Conservation (phyloP, 257 asterid genomes). For the Solanum acaule region DNA sequence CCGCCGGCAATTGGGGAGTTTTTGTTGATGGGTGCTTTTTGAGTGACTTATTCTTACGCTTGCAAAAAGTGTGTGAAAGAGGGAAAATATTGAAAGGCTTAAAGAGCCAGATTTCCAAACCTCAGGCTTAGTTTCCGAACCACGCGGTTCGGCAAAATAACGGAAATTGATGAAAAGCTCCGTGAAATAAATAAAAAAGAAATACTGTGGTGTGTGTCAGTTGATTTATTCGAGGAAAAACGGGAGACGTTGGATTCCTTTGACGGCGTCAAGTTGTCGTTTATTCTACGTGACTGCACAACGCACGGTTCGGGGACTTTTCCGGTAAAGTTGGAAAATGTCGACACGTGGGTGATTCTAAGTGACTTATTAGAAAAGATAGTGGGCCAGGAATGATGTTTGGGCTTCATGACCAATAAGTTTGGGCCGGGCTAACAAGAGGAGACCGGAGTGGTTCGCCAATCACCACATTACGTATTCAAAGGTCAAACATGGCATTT, state of each 20-base stretch:
- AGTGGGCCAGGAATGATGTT: not conserved
- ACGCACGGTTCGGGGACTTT: not conserved
- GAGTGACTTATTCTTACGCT: not conserved
- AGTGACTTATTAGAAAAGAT: not conserved
- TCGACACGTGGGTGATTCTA: not conserved
- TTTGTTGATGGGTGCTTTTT: not conserved
- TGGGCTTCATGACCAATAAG: not conserved
- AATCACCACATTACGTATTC: not conserved
- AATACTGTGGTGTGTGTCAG: not conserved
- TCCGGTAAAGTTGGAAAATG: not conserved
- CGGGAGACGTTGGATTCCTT: not conserved
- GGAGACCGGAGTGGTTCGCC: not conserved
- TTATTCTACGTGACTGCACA: not conserved
- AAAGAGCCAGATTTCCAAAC: constrained; percentile 8
- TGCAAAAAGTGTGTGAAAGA: not conserved
- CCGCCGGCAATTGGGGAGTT: constrained; percentile 16
- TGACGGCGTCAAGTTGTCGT: constrained; percentile 1
- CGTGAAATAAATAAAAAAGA: not conserved
- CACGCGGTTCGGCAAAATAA: constrained; percentile 2
- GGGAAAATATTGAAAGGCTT: not conserved
- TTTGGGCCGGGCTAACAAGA: not conserved
- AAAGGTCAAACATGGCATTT: not conserved
- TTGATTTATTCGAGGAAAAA: constrained; percentile 3
- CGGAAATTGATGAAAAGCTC: constrained; percentile 14
- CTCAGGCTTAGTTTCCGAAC: constrained; percentile 26